Conservation (phyloP, 129 eudicot genomes). For the Helichrysum umbraculigerum region DNA sequence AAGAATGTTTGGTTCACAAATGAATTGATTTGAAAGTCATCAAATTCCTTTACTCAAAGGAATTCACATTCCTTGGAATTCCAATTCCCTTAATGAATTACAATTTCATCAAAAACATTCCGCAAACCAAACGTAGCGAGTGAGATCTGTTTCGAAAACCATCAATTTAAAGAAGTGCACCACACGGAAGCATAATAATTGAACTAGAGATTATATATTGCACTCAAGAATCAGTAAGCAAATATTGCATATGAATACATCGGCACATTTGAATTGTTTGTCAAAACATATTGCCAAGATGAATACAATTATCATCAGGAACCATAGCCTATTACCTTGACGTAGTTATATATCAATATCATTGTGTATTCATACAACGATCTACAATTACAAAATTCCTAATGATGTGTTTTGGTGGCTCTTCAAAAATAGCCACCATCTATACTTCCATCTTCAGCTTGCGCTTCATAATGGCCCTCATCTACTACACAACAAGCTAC, state of each 20-base stretch:
- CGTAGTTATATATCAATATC: neutral
- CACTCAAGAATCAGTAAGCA: neutral
- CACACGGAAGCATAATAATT: neutral
- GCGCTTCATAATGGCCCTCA: slow-evolving; percentile 28
- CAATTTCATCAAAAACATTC: too few species aligned
- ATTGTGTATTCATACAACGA: slow-evolving; percentile 19
- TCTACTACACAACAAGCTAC: slow-evolving; percentile 23
- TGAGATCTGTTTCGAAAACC: too few species aligned
- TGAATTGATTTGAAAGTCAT: too few species aligned
- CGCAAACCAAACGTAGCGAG: too few species aligned
- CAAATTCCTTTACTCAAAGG: too few species aligned
- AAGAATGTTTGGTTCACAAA: too few species aligned
- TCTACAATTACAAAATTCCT: slow-evolving; percentile 27
- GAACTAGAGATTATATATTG: neutral
- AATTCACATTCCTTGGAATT: too few species aligned
- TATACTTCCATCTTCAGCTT: slow-evolving; percentile 32
- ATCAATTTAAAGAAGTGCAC: neutral
- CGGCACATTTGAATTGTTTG: neutral
- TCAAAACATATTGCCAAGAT: neutral
- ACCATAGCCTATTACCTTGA: neutral
- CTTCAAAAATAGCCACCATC: slow-evolving; percentile 5
- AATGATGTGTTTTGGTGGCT: neutral
- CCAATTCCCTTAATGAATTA: too few species aligned
- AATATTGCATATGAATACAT: neutral
- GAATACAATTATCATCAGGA: neutral